Conservation (phyloP, 352 stramenopile species). For the Phytophthora rubi region DNA sequence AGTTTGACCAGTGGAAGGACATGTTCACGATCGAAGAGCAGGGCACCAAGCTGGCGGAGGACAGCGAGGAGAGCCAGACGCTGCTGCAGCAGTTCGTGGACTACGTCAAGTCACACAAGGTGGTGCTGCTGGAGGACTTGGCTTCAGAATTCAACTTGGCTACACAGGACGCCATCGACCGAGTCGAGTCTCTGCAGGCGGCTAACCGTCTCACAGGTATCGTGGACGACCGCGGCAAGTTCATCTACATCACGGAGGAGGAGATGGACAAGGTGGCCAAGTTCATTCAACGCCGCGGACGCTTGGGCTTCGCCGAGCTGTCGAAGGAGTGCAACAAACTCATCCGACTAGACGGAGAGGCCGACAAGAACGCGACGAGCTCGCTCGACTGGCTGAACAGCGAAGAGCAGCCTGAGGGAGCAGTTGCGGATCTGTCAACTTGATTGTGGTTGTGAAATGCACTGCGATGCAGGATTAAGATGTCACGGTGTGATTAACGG, state of each 20-base stretch:
- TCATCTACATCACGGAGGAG: conserved; percentile 82
- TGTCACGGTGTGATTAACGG: conserved; percentile 11
- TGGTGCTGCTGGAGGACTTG: conserved; percentile 79
- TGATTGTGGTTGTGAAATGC: conserved; percentile 5
- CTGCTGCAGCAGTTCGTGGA: conserved; percentile 78
- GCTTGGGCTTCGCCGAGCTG: conserved; percentile 66
- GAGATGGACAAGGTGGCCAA: conserved; percentile 80
- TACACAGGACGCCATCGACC: conserved; percentile 73
- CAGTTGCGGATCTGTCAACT: conserved; percentile 27
- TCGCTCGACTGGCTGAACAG: conserved; percentile 50
- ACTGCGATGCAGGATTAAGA: background rate
- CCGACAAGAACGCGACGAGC: conserved; percentile 40
- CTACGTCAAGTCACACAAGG: conserved; percentile 78
- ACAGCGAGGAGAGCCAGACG: conserved; percentile 66
- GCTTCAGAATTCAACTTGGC: conserved; percentile 67
- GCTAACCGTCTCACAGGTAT: conserved; percentile 72
- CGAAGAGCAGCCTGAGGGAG: conserved; percentile 30
- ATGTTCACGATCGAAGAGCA: conserved; percentile 79
- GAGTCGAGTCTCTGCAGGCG: conserved; percentile 60
- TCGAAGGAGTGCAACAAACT: conserved; percentile 84
- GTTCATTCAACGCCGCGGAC: conserved; percentile 73
- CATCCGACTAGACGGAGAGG: conserved; percentile 65
- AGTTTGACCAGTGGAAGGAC: conserved; percentile 82
- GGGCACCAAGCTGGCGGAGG: conserved; percentile 55
- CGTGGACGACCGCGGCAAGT: conserved; percentile 82